Base-by-base conservation (phyloP, 352 stramenopile species). In the Vaucheria bursata region DNA sequence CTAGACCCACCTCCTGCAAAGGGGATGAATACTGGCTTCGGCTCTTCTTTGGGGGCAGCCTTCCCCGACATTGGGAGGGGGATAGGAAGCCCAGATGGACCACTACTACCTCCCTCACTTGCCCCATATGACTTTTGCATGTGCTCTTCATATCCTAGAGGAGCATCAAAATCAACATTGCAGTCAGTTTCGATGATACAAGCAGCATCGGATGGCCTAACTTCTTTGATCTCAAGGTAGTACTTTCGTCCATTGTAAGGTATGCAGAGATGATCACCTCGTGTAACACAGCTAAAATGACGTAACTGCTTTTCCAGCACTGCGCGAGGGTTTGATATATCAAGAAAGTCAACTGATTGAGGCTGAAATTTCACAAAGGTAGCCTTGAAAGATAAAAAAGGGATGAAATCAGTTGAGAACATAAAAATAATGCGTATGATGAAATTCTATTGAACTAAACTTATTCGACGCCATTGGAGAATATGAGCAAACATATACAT, bases 161-260 rank as follows among this genome's bases (percentile, higher is more conserved):
- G 96, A 0, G 95, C 89, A 83, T 98, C 95, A 85, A 99, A 99
- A 85, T 99, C 96, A 2, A 99, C 93, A 84, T 99, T 96, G 77
- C 94, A 98, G 86, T 99, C 96, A 0, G 95, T 98, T 88, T 99
- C 96, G 74, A 99, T 98, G 82, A 99, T 99, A 81, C 94, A 98
- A 1, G 93, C 95, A 7, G 95, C 96, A 73, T 96, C 91, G 33
- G 92, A 83, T 0, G 96, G 96, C 78, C 95, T 89, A 0, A 99
- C 89, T 86, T 99, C 95, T 31, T 95, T 92, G 65, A 85, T 77
- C 77, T 97, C 93, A 79, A 99, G 89, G 86, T 98, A 90, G 84
- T 97, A 99, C 79, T 98, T 97, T 80, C 71, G 50, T 86, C 93
- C 91, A 87, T 98, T 98, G 90, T 99, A 98, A 75, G 95, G 95